Percentiles rank a stretch among this genome's conserved stretches.
These are phyloP conservation scores for Zizania palustris DNA, from an alignment of 202 grass and related monocot species.

Conservation along the genomic window DNA sequence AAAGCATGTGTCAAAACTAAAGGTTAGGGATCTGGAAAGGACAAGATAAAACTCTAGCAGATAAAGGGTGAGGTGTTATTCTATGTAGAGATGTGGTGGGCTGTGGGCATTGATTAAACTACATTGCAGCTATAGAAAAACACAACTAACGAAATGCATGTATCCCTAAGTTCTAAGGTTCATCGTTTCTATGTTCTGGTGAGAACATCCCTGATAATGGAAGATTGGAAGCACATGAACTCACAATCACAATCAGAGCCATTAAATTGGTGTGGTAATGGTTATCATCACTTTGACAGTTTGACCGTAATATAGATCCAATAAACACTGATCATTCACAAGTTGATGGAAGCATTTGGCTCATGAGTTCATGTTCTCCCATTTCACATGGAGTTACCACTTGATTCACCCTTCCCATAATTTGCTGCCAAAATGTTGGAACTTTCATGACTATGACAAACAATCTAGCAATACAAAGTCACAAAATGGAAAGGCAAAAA, in stretches of 20 bases:
- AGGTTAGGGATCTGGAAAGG: background rate
- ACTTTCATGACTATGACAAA: background rate
- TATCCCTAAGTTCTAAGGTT: background rate
- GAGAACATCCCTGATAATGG: background rate
- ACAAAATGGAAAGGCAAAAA: background rate
- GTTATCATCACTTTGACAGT: constrained; percentile 1
- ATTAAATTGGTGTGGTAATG: constrained; percentile 12
- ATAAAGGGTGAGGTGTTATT: background rate
- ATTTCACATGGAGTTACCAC: background rate
- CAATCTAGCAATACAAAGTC: background rate
- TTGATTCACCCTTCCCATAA: background rate
- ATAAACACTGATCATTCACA: constrained; percentile 12
- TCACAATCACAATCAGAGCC: background rate
- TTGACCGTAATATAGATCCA: background rate
- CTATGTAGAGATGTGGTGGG: background rate
- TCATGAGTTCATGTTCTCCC: constrained; percentile 22
- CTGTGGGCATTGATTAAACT: background rate
- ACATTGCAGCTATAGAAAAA: background rate
- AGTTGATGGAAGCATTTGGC: constrained; percentile 9
- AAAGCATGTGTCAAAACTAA: background rate
- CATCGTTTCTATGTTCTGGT: background rate
- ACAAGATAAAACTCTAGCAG: background rate
- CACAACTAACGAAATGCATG: background rate
- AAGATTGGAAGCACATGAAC: background rate
- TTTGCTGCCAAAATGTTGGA: constrained; percentile 10